A percentile compares a stretch with the other conserved stretches of the same genome.
Conservation (phyloP, 2,329 filamentous ascomycete species). For the Penicillium capsulatum region DNA sequence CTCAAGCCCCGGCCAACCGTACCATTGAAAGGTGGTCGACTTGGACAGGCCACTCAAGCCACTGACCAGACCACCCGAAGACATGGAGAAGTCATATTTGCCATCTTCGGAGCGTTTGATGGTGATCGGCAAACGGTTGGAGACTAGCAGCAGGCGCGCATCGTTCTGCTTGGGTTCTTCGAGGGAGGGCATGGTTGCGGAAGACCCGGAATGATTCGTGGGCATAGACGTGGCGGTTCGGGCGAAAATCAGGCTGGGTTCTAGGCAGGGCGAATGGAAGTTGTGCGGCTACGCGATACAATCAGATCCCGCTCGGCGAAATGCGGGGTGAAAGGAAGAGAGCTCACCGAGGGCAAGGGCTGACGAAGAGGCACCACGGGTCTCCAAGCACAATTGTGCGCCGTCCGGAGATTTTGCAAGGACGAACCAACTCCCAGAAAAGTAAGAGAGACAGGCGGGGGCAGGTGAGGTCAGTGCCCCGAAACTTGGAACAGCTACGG, state of each 20-base stretch:
- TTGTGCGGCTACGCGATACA: too few relatives aligned
- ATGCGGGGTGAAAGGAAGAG: constrained; percentile 3
- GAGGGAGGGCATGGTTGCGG: constrained; percentile 32
- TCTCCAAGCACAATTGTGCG: too few relatives aligned
- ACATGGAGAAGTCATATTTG: constrained; percentile 92
- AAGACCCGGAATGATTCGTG: constrained; percentile 1
- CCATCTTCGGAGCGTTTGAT: constrained; percentile 92
- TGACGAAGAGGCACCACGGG: too few relatives aligned
- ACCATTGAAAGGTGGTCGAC: constrained; percentile 94
- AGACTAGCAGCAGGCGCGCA: constrained; percentile 70
- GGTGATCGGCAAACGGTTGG: constrained; percentile 92
- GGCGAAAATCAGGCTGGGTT: background rate
- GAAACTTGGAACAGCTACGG: constrained; percentile 16
- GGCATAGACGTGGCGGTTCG: background rate
- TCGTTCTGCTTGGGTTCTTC: constrained; percentile 33
- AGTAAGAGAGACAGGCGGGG: constrained; percentile 5
- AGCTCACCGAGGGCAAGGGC: background rate
- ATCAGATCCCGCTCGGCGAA: constrained; percentile 1
- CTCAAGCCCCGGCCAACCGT: constrained; percentile 93
- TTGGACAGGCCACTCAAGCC: constrained; percentile 88
- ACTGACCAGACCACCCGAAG: constrained; percentile 90
- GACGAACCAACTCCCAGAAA: background rate
- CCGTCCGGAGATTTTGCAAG: background rate
- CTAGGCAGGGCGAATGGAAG: too few relatives aligned
- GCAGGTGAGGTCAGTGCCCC: constrained; percentile 15